phyloP scores from a whole-genome alignment of 2,329 filamentous ascomycete species.

The Phialemoniopsis sp. region DNA sequence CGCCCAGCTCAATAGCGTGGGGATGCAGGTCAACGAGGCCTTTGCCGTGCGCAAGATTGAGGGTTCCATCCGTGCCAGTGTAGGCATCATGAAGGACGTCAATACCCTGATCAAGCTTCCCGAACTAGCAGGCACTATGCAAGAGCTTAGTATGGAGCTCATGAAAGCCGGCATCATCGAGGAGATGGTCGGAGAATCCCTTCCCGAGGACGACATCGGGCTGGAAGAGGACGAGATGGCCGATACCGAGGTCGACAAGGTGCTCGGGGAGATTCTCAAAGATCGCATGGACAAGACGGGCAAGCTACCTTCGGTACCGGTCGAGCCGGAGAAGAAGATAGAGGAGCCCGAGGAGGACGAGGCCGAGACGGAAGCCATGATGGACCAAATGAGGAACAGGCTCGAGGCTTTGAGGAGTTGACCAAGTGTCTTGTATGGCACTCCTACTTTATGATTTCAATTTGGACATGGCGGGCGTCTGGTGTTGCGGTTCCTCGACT shows the following conservation, averaged over 20 bases:
- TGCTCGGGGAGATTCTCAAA: conserved; percentile 85
- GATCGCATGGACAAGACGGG: conserved; percentile 68
- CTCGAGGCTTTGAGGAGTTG: conserved; percentile 88
- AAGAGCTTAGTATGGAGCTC: conserved; percentile 78
- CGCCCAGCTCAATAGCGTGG: conserved; percentile 86
- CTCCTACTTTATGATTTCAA: neutral
- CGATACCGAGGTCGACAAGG: conserved; percentile 83
- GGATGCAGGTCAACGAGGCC: conserved; percentile 97
- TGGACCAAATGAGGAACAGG: conserved; percentile 90
- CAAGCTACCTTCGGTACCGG: conserved; percentile 51
- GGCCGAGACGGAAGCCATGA: conserved; percentile 82
- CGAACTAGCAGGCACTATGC: conserved; percentile 85
- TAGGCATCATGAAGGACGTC: conserved; percentile 95
- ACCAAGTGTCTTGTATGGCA: conserved; percentile 3
- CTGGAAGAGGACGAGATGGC: conserved; percentile 68
- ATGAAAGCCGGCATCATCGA: conserved; percentile 96
- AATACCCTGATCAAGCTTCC: conserved; percentile 81
- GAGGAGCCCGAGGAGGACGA: conserved; percentile 67
- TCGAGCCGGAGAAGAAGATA: conserved; percentile 44
- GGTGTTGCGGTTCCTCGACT: too few relatives aligned
- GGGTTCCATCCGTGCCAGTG: conserved; percentile 79
- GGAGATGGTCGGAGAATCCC: conserved; percentile 87
- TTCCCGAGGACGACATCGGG: conserved; percentile 68
- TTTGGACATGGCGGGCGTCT: neutral
- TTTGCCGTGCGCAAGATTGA: conserved; percentile 96